phyloP scores from a whole-genome alignment of 148 eudicot species.

The Cornus kousa region DNA sequence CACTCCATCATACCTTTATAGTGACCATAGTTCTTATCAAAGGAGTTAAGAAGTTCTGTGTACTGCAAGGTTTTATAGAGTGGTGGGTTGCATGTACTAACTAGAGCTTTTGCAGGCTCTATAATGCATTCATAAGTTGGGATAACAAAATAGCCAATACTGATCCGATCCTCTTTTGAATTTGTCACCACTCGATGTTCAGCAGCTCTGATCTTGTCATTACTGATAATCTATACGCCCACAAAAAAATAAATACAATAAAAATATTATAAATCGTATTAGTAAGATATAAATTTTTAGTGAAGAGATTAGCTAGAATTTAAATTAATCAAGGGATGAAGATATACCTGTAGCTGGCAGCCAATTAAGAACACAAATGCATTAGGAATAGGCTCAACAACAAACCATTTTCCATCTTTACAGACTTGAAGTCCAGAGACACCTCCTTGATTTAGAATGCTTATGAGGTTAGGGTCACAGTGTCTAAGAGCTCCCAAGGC shows the following conservation, averaged over 20 bases:
- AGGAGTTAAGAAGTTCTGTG: neutral
- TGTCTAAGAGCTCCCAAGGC: conserved; percentile 1
- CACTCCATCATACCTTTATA: too few relatives aligned
- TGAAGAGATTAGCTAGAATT: too few relatives aligned
- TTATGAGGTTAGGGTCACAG: neutral
- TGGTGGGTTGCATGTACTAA: neutral
- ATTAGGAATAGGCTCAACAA: conserved; percentile 2
- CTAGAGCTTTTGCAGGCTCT: conserved; percentile 20
- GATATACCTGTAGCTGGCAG: neutral
- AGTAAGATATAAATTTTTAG: too few relatives aligned
- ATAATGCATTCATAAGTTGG: conserved; percentile 13
- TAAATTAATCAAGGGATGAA: neutral
- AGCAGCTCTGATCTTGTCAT: conserved; percentile 15
- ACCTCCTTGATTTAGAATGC: too few relatives aligned
- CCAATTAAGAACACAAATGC: neutral
- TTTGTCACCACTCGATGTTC: conserved; percentile 20
- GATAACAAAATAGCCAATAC: conserved; percentile 7
- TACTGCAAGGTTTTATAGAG: conserved; percentile 12
- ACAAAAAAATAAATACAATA: too few relatives aligned
- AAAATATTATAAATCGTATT: too few relatives aligned
- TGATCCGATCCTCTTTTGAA: neutral
- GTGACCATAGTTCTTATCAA: too few relatives aligned
- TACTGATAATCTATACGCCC: conserved; percentile 15
- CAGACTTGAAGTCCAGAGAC: too few relatives aligned
- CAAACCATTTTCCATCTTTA: neutral